Percentiles rank a stretch among this genome's conserved stretches.
phyloP scores from a whole-genome alignment of 129 eudicot genomes.

The Kitagawia praeruptora region DNA sequence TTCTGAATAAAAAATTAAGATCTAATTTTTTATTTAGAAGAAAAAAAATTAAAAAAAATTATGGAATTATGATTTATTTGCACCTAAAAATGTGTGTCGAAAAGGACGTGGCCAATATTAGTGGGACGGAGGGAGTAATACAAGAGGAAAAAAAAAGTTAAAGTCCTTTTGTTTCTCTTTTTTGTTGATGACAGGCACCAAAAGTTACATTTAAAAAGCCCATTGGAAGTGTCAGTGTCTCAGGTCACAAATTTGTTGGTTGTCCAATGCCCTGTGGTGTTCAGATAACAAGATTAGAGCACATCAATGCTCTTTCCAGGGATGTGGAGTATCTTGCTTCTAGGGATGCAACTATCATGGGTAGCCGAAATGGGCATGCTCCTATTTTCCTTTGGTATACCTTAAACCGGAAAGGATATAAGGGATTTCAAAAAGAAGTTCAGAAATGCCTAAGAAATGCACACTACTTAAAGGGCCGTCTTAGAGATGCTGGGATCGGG shows the following conservation, averaged over 20 bases:
- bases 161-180: not conserved
- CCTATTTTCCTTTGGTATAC: constrained; percentile 41
- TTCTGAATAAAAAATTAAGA: too few species aligned
- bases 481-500: constrained; percentile 22
- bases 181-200: constrained; percentile 20
- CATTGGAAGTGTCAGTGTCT: constrained; percentile 15
- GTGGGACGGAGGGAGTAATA: too few species aligned
- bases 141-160: not conserved
- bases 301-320: constrained; percentile 4
- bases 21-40: too few species aligned
- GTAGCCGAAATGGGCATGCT: constrained; percentile 44
- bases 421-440: constrained; percentile 29
- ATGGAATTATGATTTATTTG: too few species aligned
- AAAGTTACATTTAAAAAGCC: constrained; percentile 33
- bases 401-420: constrained; percentile 28
- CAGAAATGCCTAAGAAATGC: constrained; percentile 35
- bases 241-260: constrained; percentile 3
- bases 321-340: constrained; percentile 36
- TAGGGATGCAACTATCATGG: constrained; percentile 36
- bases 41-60: too few species aligned
- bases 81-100: too few species aligned
- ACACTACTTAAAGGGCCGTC: constrained; percentile 26
- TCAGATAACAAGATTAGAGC: constrained; percentile 6
- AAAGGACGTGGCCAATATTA: too few species aligned
- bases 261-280: constrained; percentile 8